Base-by-base conservation (phyloP, 2,329 filamentous ascomycete genomes). In the Monosporascus sp. region DNA sequence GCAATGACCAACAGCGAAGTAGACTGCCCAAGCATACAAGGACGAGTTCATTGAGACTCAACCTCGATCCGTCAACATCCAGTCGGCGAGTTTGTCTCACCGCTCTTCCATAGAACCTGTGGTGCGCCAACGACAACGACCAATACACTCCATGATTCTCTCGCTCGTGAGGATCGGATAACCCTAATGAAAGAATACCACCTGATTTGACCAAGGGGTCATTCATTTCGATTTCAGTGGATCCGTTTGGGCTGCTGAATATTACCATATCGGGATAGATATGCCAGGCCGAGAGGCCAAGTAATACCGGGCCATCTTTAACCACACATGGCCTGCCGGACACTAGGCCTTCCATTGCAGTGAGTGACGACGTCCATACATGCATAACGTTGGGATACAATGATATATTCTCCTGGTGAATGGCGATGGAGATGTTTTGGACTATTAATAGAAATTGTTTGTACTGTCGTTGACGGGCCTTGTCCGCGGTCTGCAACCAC, bases 401-500 rank as follows among this genome's bases (percentile, higher is more conserved):
- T 16, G 37, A 44, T 19, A 41, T 24, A 6, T 8, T 31, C 7
- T 52, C 14, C 1, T 22, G 8, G 22, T 52, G 40, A 16, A 56
- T 40, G n/a, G 56, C 27, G 5, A 55, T 24, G 31, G 26, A 50
- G 37, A 58, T 19, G 31, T 58, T 55, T 14, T 58, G 46, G n/a
- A 51, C 31, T 22, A 58, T 55, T 8, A 58, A 48, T 4, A 51
- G 38, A 16, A 53, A 47, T 41, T 58, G 53, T 38, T 49, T 58
- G 5, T 56, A 46, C 22, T 49, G 53, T 3, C 20, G 36, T 19
- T 38, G 37, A 41, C 59, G 66, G 66, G 59, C 60, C 11, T 49
- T 8, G 52, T 71, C 63, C 1, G 66, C 68, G 17, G 55, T 63
- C 27, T 59, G 60, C 1, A 71, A 40, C 69, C 67, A 71, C 1